Evolutionary conservation across 2,329 filamentous ascomycete genomes (phyloP).

Genomic region (Alternaria atra): DNA sequence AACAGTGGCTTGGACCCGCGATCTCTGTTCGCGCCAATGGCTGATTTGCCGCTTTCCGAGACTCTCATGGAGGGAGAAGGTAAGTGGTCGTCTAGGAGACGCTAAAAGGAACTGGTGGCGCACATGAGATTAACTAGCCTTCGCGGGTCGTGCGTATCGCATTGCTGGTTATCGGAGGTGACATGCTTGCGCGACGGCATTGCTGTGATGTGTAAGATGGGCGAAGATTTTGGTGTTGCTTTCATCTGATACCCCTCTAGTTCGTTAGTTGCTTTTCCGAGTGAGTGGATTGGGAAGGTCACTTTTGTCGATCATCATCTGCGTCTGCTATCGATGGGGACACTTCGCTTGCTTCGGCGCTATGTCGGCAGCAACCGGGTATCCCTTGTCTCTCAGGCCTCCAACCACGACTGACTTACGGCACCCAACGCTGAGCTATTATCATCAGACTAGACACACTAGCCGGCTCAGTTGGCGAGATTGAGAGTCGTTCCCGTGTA

Average conservation of each 20-base stretch:
- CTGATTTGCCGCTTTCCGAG: neutral
- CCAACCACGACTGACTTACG: conserved; percentile 2
- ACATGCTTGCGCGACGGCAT: neutral
- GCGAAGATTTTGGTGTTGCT: neutral
- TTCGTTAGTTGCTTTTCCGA: conserved; percentile 2
- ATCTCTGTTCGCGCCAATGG: neutral
- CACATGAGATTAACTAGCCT: neutral
- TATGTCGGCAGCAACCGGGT: neutral
- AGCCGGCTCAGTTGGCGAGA: conserved; percentile 4
- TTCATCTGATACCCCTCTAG: conserved; percentile 8
- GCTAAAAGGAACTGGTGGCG: neutral
- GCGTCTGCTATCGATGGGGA: neutral
- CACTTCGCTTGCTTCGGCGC: neutral
- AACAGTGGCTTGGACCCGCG: neutral
- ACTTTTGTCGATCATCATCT: conserved; percentile 8
- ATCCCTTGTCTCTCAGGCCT: conserved; percentile 1
- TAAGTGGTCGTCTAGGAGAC: conserved; percentile 1
- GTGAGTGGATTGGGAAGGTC: conserved; percentile 3
- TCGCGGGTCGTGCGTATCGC: neutral
- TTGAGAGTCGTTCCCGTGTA: conserved; percentile 2
- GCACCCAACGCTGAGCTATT: neutral
- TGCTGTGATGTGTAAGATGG: neutral
- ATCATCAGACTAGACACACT: conserved; percentile 4
- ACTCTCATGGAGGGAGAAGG: neutral
- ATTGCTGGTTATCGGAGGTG: neutral